Percentiles rank a stretch among this genome's conserved stretches.
Conservation (phyloP, 495 filamentous ascomycete species). For the Aspergillus affinis region DNA sequence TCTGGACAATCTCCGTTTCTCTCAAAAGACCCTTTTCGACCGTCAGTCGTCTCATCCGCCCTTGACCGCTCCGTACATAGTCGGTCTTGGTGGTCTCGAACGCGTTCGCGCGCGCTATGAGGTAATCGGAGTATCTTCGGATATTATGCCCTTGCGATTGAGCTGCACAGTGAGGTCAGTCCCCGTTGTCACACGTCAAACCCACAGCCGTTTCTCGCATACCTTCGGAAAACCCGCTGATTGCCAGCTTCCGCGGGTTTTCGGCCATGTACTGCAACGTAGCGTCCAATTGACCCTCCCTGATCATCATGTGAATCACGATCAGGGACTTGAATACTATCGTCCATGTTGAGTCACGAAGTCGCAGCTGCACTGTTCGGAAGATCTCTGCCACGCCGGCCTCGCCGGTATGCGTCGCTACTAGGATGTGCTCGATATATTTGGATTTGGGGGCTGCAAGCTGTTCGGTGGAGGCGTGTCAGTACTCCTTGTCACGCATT, state of each 20-base stretch:
- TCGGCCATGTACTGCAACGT: conserved; percentile 84
- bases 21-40: conserved; percentile 91
- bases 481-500: conserved; percentile 14
- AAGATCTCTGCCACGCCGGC: conserved; percentile 96
- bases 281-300: conserved; percentile 87
- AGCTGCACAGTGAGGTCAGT: conserved; percentile 44
- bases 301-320: conserved; percentile 94
- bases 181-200: neutral
- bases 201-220: conserved; percentile 31
- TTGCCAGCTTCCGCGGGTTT: conserved; percentile 78
- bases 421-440: conserved; percentile 97
- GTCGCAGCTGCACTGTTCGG: conserved; percentile 78
- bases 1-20: conserved; percentile 90
- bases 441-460: conserved; percentile 97
- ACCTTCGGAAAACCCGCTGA: conserved; percentile 93
- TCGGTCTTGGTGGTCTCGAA: conserved; percentile 84
- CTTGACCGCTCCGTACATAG: conserved; percentile 82
- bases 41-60: conserved; percentile 77
- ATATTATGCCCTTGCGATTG: conserved; percentile 96
- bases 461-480: conserved; percentile 38
- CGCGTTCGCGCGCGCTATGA: conserved; percentile 76
- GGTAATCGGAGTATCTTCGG: conserved; percentile 83
- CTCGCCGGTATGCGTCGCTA: conserved; percentile 93
- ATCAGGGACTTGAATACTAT: conserved; percentile 95
- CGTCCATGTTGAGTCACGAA: conserved; percentile 97